These are phyloP conservation scores for Gardenia jasminoides DNA, from an alignment of 257 asterid species.

Conservation along the genomic window DNA sequence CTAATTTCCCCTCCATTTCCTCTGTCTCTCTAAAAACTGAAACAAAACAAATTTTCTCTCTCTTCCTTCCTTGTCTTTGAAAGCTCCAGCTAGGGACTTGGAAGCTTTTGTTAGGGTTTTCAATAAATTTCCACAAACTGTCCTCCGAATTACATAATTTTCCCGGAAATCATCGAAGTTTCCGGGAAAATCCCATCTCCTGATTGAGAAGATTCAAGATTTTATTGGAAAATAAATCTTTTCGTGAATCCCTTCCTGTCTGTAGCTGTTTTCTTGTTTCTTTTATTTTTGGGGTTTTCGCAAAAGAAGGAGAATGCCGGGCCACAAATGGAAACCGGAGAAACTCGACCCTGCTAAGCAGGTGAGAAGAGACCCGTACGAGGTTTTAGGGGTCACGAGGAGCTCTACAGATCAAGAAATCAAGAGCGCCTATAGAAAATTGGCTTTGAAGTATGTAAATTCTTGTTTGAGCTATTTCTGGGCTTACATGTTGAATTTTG, in stretches of 20 bases:
- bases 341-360: slow-evolving; percentile 59
- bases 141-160: background rate
- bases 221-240: background rate
- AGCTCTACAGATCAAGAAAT: slow-evolving; percentile 94
- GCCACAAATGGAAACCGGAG: slow-evolving; percentile 66
- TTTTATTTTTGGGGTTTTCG: background rate
- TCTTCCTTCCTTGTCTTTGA: slow-evolving; percentile 16
- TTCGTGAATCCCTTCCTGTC: background rate
- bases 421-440: slow-evolving; percentile 79
- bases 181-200: background rate
- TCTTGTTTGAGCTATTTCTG: slow-evolving; percentile 1
- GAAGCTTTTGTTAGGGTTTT: slow-evolving; percentile 30
- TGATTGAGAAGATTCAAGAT: background rate
- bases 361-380: slow-evolving; percentile 88
- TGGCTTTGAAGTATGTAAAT: slow-evolving; percentile 78
- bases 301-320: slow-evolving; percentile 54
- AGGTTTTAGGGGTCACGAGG: slow-evolving; percentile 81
- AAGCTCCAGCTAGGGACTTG: slow-evolving; percentile 27
- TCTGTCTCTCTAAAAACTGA: slow-evolving; percentile 28
- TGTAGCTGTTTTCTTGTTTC: background rate
- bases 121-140: slow-evolving; percentile 9
- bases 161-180: background rate
- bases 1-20: slow-evolving; percentile 53
- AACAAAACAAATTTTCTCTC: slow-evolving; percentile 8
- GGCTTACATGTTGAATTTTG: slow-evolving; percentile 1